Conservation (phyloP, 2,329 filamentous ascomycete genomes). For the Ilyonectria mors-panacis region DNA sequence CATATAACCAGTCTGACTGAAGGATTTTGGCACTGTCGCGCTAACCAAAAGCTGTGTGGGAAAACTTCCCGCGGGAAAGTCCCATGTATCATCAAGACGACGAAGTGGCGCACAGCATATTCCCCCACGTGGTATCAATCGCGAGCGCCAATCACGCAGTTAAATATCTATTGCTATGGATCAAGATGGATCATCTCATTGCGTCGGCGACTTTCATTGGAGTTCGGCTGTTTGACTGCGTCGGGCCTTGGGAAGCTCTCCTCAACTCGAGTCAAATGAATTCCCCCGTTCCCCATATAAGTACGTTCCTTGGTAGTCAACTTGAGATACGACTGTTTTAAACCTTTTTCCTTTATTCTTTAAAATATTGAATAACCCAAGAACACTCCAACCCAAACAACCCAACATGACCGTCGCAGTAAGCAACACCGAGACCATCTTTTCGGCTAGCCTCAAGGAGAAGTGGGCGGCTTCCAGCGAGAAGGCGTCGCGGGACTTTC, state of each 20-base stretch:
- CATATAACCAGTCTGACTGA: background rate
- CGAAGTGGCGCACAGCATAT: background rate
- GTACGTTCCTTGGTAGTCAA: background rate
- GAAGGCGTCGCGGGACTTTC: conserved; percentile 45
- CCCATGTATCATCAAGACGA: background rate
- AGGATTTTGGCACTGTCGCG: background rate
- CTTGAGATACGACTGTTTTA: background rate
- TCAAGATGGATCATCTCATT: too few species aligned
- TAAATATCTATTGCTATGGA: background rate
- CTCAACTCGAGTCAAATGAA: background rate
- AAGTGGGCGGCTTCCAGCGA: conserved; percentile 24
- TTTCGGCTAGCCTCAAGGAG: conserved; percentile 21
- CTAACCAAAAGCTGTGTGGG: background rate
- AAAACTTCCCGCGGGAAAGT: conserved; percentile 1
- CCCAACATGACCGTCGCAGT: conserved; percentile 11
- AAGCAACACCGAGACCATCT: conserved; percentile 14
- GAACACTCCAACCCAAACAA: too few species aligned
- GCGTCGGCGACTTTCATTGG: background rate
- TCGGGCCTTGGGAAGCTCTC: too few species aligned
- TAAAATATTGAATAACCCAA: background rate
- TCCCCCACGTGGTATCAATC: background rate
- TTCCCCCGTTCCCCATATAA: background rate
- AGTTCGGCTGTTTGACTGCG: background rate
- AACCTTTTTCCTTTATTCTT: background rate
- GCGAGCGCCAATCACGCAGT: too few species aligned